A percentile compares a stretch with the other conserved stretches of the same genome.
phyloP scores from a whole-genome alignment of 441 rosid species.

The Iberis amara region DNA sequence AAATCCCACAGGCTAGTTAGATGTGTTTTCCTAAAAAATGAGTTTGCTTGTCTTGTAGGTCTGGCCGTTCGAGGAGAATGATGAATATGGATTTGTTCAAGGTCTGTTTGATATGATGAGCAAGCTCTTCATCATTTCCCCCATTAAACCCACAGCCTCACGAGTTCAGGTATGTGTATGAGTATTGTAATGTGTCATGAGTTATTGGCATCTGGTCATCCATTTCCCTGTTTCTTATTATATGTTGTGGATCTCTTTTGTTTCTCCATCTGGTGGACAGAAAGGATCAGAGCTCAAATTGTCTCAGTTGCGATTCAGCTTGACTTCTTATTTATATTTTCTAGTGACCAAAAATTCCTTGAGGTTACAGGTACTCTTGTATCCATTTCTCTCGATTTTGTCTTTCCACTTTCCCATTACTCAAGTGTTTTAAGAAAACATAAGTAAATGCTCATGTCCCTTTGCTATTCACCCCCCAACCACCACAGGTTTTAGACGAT shows the following conservation, averaged over 20 bases:
- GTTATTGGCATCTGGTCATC: constrained; percentile 15
- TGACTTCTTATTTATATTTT: constrained; percentile 77
- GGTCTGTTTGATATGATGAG: constrained; percentile 77
- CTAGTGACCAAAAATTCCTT: constrained; percentile 70
- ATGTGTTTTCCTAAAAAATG: constrained; percentile 1
- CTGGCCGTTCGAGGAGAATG: constrained; percentile 94
- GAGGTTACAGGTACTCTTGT: constrained; percentile 61
- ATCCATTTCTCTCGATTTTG: constrained; percentile 4
- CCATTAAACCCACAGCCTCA: constrained; percentile 32
- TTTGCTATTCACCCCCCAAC: constrained; percentile 6
- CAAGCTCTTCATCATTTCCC: constrained; percentile 51
- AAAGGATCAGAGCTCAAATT: constrained; percentile 55
- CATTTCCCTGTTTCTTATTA: constrained; percentile 7
- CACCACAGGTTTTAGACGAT: constrained; percentile 51
- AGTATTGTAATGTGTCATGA: constrained; percentile 18
- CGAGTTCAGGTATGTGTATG: constrained; percentile 41
- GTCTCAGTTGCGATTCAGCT: constrained; percentile 64
- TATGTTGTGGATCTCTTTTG: constrained; percentile 12
- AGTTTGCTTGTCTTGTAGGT: constrained; percentile 40
- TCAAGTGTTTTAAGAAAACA: background rate
- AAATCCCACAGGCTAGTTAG: constrained; percentile 22
- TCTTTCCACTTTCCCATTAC: background rate
- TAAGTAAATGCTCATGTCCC: constrained; percentile 9
- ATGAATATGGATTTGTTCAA: constrained; percentile 80
- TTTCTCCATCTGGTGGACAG: constrained; percentile 30